Evolutionary conservation across 805 yeast genomes (phyloP).

Genomic region (Suhomyces sp.): DNA sequence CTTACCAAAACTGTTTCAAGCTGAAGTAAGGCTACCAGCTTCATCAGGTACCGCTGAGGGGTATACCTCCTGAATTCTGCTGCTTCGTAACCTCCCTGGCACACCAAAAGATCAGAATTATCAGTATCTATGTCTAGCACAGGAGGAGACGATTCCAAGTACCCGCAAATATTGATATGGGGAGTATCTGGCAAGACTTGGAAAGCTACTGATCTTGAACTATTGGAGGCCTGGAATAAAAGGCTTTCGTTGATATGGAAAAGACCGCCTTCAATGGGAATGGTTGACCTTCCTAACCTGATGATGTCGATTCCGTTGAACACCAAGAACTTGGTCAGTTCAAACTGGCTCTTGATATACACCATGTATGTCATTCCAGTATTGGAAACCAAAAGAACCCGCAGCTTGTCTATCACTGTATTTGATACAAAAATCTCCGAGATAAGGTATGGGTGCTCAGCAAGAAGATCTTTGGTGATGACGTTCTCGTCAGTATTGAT

Average conservation of each 20-base stretch:
- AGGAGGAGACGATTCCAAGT: slow-evolving; percentile 30
- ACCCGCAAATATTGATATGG: slow-evolving; percentile 19
- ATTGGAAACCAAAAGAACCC: slow-evolving; percentile 27
- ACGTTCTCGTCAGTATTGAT: slow-evolving; percentile 12
- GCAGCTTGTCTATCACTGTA: slow-evolving; percentile 23
- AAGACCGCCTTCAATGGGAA: slow-evolving; percentile 20
- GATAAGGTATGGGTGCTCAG: neutral
- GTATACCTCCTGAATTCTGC: slow-evolving; percentile 23
- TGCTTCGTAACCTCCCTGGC: slow-evolving; percentile 36
- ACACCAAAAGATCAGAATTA: slow-evolving; percentile 14
- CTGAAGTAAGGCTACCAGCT: neutral
- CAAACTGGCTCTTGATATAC: slow-evolving; percentile 10
- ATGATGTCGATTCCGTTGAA: slow-evolving; percentile 18
- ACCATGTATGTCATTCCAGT: slow-evolving; percentile 28
- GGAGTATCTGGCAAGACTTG: slow-evolving; percentile 24
- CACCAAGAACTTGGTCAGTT: neutral
- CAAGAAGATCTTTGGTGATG: slow-evolving; percentile 16
- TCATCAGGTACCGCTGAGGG: neutral
- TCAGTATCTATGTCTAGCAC: slow-evolving; percentile 21
- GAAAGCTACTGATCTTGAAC: slow-evolving; percentile 31
- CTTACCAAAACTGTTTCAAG: neutral
- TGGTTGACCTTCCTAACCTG: slow-evolving; percentile 27
- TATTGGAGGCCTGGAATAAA: slow-evolving; percentile 29
- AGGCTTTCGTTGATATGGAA: slow-evolving; percentile 23
- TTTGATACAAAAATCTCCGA: slow-evolving; percentile 7